phyloP scores from a whole-genome alignment of 208 protist species.

The Crithidia bombi region DNA sequence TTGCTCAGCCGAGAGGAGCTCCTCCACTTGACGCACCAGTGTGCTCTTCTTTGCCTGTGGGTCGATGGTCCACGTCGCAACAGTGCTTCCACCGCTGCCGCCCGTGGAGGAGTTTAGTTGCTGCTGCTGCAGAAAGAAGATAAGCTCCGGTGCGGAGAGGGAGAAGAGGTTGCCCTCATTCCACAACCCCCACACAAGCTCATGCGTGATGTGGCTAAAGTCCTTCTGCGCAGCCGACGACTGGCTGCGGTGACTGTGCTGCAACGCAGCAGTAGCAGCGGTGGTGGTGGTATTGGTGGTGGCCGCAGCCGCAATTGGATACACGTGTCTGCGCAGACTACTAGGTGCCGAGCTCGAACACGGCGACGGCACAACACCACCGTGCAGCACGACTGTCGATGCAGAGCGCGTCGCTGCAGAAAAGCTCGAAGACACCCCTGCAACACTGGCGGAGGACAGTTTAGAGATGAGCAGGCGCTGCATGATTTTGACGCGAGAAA shows the following conservation, averaged over 20 bases:
- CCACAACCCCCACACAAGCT: slow-evolving; percentile 90
- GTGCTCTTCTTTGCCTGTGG: slow-evolving; percentile 78
- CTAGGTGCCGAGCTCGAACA: not conserved
- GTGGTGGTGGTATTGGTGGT: not conserved
- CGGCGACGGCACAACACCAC: not conserved
- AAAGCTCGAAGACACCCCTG: not conserved
- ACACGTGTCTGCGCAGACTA: not conserved
- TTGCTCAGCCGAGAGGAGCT: slow-evolving; percentile 83
- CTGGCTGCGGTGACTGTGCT: slow-evolving; percentile 15
- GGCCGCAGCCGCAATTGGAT: not conserved
- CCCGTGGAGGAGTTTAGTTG: slow-evolving; percentile 28
- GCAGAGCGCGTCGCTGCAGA: not conserved
- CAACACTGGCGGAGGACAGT: not conserved
- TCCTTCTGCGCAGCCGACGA: slow-evolving; percentile 20
- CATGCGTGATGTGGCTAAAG: slow-evolving; percentile 76
- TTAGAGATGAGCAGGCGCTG: slow-evolving; percentile 1
- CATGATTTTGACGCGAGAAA: not conserved
- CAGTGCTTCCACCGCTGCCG: not conserved
- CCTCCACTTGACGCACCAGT: slow-evolving; percentile 87
- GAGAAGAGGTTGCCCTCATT: slow-evolving; percentile 94
- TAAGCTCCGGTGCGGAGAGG: slow-evolving; percentile 79
- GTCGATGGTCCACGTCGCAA: slow-evolving; percentile 22
- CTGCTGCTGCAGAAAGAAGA: slow-evolving; percentile 70
- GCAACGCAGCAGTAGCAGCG: not conserved
- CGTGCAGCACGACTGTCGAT: not conserved